These are phyloP conservation scores for Microstegium vimineum DNA, from an alignment of 176 grass and related monocot genomes.

Conservation along the genomic window DNA sequence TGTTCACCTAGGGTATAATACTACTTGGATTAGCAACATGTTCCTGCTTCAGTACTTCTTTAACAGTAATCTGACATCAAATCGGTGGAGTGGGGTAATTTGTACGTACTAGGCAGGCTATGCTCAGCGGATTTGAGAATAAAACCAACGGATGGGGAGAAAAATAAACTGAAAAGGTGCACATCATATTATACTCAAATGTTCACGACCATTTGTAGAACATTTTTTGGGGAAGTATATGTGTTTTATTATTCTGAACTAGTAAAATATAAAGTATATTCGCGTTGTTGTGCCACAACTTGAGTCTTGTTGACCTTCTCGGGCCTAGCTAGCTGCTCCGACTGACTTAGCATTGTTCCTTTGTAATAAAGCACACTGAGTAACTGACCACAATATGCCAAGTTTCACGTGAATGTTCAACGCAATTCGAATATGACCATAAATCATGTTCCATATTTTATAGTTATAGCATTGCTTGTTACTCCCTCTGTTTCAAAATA, in stretches of 20 bases:
- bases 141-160: too few relatives aligned
- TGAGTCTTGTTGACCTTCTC: neutral
- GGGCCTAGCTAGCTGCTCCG: too few relatives aligned
- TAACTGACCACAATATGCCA: neutral
- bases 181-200: neutral
- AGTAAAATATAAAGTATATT: too few relatives aligned
- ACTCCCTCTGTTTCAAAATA: too few relatives aligned
- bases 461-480: neutral
- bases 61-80: neutral
- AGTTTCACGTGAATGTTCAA: neutral
- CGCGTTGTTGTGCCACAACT: too few relatives aligned
- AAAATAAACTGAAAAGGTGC: neutral
- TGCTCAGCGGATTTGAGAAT: neutral
- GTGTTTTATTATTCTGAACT: too few relatives aligned
- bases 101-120: too few relatives aligned
- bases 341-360: neutral
- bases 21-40: neutral
- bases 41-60: neutral
- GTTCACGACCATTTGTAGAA: too few relatives aligned
- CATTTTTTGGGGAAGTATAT: too few relatives aligned
- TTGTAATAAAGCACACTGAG: neutral
- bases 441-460: too few relatives aligned
- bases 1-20: constrained; percentile 5
- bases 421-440: too few relatives aligned
- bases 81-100: neutral